Base-by-base conservation (phyloP, 176 grass and related monocot genomes). In the Areca catechu region DNA sequence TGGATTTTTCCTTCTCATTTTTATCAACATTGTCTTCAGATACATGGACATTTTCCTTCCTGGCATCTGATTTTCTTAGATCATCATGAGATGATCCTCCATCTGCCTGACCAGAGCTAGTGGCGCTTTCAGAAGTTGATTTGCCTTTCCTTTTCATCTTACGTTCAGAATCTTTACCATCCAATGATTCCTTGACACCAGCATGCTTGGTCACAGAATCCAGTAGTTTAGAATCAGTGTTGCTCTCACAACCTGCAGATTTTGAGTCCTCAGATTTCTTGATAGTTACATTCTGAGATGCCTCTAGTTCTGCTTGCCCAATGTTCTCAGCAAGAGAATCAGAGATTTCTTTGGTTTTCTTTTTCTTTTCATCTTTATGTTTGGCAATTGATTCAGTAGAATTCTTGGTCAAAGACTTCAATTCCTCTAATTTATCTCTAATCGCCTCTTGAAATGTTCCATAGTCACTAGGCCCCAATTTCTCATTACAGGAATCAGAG, bases 111-210 rank as follows among this genome's bases (percentile, higher is more conserved):
- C 56, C 67, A 59, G 60, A 80, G 19, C 51, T 54, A 4, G 29
- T 19, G 15, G 37, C 34, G 4, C 37, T 17, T 47, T 80, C 68
- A 0, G 51, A 56, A 54, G 37, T 16, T 29, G 66, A 81, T 57
- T 85, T 84, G 2, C 19, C 65, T 52, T 83, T 91, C 57, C 72
- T 90, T 68, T 84, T 85, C 50, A 86, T 95, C 69, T 74, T 83
- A 22, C 75, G 6, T 22, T 67, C 16, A 69, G 64, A 52, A 57
- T 56, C 58, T 52, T 55, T 73, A 43, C 56, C 16, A 15, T 19
- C 50, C 20, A 65, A 67, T 14, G 2, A 24, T 12, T 30, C 60
- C 7, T 78, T 25, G 20, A 20, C 24, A 20, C 19, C 7, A 43
- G 34, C 34, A 43, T 43, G 34, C 34, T 43, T 43, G 34, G 34